Percentiles rank a stretch among this genome's conserved stretches.
These are phyloP conservation scores for Neocucurbitaria cava DNA, from an alignment of 2,329 filamentous ascomycete genomes.

Conservation along the genomic window DNA sequence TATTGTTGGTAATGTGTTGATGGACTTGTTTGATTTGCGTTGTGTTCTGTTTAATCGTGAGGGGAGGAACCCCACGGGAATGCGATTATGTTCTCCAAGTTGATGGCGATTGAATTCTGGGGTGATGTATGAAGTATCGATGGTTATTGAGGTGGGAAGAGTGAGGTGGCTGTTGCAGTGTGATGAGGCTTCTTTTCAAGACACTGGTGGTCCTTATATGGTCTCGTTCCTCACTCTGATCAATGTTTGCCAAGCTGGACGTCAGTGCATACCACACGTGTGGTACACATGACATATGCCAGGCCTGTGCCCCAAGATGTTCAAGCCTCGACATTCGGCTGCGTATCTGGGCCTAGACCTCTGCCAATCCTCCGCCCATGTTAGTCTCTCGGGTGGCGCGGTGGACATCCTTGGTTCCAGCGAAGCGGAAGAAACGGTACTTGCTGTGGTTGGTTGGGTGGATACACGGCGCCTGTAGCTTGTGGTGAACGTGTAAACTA, in stretches of 20 bases:
- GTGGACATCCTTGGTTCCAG: background rate
- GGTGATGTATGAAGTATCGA: background rate
- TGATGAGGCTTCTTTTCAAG: background rate
- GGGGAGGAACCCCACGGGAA: no score
- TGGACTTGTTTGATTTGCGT: no score
- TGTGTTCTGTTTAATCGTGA: no score
- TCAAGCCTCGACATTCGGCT: background rate
- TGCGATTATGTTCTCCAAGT: no score
- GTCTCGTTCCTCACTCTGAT: background rate
- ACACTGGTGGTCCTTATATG: background rate
- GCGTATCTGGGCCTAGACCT: background rate
- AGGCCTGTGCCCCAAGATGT: background rate
- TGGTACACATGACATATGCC: background rate
- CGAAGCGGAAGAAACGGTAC: background rate
- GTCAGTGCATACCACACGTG: background rate
- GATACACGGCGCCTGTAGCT: constrained; percentile 1
- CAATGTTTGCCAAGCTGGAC: background rate
- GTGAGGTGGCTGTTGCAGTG: background rate
- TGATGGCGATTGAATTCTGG: no score
- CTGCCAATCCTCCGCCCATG: background rate
- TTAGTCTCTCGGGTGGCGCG: constrained; percentile 1
- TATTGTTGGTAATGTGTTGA: background rate
- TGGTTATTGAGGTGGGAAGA: background rate
- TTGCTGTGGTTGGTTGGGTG: background rate
- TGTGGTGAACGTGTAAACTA: constrained; percentile 3